phyloP scores from a whole-genome alignment of 306 rosid species.

The Ceratonia siliqua region DNA sequence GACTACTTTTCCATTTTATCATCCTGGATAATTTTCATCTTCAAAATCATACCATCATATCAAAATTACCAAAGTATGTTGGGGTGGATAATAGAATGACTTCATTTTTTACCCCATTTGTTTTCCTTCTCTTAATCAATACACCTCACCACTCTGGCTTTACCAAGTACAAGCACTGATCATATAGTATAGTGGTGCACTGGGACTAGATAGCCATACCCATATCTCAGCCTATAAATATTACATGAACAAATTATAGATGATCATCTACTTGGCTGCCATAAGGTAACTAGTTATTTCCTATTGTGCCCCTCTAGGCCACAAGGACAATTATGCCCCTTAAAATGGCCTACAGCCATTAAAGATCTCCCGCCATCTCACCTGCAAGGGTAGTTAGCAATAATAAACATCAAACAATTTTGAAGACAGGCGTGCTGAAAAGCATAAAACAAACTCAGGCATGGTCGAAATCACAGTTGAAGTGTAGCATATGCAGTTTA shows the following conservation, averaged over 20 bases:
- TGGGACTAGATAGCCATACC: neutral
- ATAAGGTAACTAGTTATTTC: neutral
- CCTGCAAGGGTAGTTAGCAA: constrained; percentile 47
- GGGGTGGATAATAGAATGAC: no score
- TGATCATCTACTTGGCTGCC: constrained; percentile 1
- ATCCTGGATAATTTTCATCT: no score
- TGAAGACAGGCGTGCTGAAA: neutral
- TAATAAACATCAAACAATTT: constrained; percentile 17
- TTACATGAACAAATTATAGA: constrained; percentile 16
- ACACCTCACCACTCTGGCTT: no score
- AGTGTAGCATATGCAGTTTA: no score
- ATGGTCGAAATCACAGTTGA: neutral
- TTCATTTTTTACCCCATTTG: no score
- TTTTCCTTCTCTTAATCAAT: no score
- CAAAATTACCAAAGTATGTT: no score
- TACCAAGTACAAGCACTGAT: no score
- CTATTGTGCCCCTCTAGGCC: neutral
- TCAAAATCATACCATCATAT: no score
- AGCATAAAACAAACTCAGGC: neutral
- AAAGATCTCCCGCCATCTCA: constrained; percentile 51
- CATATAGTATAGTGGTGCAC: neutral
- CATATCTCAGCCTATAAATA: constrained; percentile 14
- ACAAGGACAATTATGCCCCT: neutral
- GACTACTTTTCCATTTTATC: no score
- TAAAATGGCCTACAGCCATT: constrained; percentile 13